Conservation (phyloP, 2,329 filamentous ascomycete genomes). For the Penicillium digitatum region DNA sequence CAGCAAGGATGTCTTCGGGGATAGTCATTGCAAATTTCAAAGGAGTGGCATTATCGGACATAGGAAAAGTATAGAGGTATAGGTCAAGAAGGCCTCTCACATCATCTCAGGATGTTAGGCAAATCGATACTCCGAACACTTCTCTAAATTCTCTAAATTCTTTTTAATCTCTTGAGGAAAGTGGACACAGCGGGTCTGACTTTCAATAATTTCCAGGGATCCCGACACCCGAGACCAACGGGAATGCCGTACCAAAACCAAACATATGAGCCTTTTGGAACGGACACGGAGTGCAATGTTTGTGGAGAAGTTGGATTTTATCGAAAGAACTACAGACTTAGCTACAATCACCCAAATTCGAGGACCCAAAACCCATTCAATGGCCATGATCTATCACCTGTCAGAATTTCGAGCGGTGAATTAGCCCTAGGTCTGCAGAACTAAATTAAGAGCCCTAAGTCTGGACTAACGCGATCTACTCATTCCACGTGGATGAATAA, state of each 20-base stretch:
- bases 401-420: neutral
- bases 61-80: neutral
- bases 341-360: too few species aligned
- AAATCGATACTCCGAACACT: neutral
- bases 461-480: neutral
- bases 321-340: too few species aligned
- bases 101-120: neutral
- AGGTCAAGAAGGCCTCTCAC: neutral
- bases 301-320: neutral
- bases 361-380: too few species aligned
- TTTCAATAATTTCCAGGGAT: neutral
- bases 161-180: slow-evolving; percentile 7
- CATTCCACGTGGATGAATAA: neutral
- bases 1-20: slow-evolving; percentile 28
- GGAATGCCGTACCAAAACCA: neutral
- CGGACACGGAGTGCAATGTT: too few species aligned
- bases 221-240: neutral
- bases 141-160: too few species aligned
- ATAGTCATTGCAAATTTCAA: slow-evolving; percentile 21
- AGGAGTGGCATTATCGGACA: slow-evolving; percentile 2
- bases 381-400: too few species aligned
- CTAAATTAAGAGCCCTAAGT: neutral
- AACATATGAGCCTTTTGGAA: neutral
- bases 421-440: too few species aligned
- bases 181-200: slow-evolving; percentile 12